phyloP scores from a whole-genome alignment of 371 early-diverging fungal species.

The Sporodiniella umbellata region DNA sequence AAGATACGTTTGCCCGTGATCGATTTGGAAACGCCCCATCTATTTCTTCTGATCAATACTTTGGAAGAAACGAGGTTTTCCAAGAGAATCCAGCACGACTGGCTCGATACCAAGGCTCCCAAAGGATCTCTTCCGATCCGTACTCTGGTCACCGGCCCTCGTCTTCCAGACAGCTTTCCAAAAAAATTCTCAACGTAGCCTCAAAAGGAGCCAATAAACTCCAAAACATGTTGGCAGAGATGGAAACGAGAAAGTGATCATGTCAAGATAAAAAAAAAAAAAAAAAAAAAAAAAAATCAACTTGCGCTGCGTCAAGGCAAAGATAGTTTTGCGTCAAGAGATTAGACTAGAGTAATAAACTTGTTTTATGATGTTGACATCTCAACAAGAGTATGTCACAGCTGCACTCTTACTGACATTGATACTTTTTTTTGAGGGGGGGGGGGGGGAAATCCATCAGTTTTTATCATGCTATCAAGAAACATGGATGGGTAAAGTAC shows the following conservation, averaged over 20 bases:
- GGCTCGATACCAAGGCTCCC: conserved; percentile 69
- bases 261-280: neutral
- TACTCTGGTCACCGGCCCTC: conserved; percentile 61
- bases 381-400: too few relatives aligned
- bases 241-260: conserved; percentile 6
- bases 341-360: too few relatives aligned
- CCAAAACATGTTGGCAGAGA: conserved; percentile 19
- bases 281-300: neutral
- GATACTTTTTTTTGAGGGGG: too few relatives aligned
- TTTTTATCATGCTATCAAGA: too few relatives aligned
- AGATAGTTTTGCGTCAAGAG: too few relatives aligned
- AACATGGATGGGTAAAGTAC: too few relatives aligned
- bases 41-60: conserved; percentile 88
- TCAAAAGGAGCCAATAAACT: conserved; percentile 37
- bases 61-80: conserved; percentile 70
- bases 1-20: conserved; percentile 47
- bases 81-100: conserved; percentile 57
- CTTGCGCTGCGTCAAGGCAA: too few relatives aligned
- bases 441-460: too few relatives aligned
- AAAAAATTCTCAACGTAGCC: conserved; percentile 28
- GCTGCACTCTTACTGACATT: too few relatives aligned
- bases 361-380: too few relatives aligned
- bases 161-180: conserved; percentile 13
- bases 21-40: conserved; percentile 77
- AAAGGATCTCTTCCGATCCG: conserved; percentile 73